Base-by-base conservation (phyloP, 768 basidiomycete genomes). In the Leccinum disarticulatum region DNA sequence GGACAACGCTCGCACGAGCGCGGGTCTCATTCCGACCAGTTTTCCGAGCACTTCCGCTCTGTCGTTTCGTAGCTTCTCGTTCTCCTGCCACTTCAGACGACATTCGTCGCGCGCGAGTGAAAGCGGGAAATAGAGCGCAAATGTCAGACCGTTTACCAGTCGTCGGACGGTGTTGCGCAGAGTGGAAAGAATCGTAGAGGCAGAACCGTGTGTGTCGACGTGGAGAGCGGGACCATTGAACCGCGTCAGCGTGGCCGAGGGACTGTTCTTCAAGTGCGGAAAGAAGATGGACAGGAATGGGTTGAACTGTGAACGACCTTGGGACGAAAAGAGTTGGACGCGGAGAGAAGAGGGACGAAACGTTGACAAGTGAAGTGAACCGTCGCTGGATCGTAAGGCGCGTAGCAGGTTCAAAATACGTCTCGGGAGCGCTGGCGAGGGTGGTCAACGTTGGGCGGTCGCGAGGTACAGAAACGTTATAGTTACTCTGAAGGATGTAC, bases 401-500 rank as follows among this genome's bases (percentile, higher is more conserved):
- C 74, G 71, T 9, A 82, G 48, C 53, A 88, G 62, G 46, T 52
- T 68, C 53, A 56, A 27, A 50, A 64, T 30, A 35, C 72, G 72
- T 41, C 61, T 65, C 10, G 72, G 72, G 43, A 74, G 54, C 11
- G 73, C 72, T 73, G 43, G 36, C 11, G 11, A 30, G 30, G 28
- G 30, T 30, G 14, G 47, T 73, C 59, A 62, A 38, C 33, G 36
- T 10, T 46, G 41, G n/a, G 10, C 41, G 25, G 6, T 28, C 54
- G 8, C 1, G n/a, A n/a, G n/a, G n/a, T n/a, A n/a, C 43, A 36
- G 27, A 51, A 30, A 28, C 19, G 1, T 47, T 6, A 77, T 11
- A 30, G 87, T 65, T 68, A 95, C 93, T 91, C 77, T 95, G 90
- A 2, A 95, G 62, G 28, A 95, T 77, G 72, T 90, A 93, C 68